Evolutionary conservation across 1,284 basidiomycete genomes (phyloP), one percentile per base, ranked within the genome.

Genomic region (Coriolopsis trogii): DNA sequence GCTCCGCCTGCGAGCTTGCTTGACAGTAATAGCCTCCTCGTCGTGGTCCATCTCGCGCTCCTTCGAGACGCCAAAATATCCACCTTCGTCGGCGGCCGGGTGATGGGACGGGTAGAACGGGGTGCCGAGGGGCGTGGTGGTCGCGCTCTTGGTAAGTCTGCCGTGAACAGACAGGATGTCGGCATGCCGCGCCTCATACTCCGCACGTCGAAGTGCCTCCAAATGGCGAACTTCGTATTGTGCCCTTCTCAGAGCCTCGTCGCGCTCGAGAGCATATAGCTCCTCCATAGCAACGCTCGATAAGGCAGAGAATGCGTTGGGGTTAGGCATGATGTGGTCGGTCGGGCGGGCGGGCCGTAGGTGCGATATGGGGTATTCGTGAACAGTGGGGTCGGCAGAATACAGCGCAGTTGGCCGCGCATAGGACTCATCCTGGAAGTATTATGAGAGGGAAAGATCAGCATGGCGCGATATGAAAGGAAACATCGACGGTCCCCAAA

Each of bases 221-320:
- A 83, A 81, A 62, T 90, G 91, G 9, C 85, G 80, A 13, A 89
- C 80, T 65, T 94, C 91, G 70, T 89, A 95, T 65, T 93, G 89
- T 6, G 91, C 92, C 31, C 93, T 79, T 21, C 93, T 80, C 38
- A 87, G 70, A 1, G 91, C 89, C 67, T 95, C 93, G 59, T 87
- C 80, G 31, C 85, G 85, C 69, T 95, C 93, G n/a, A 95, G 81
- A 58, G 85, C 84, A 63, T 89, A 87, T 0, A 95, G 80, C 69
- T 95, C 91, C 51, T 92, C 91, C 69, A 93, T 89, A 2, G 93
- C 92, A 31, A 92, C 80, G 18, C 81, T 85, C 9, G 90, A 92
- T 23, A 95, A 73, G 0, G 91, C 82, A 15, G 80, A 80, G 60
- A 89, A 86, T 1, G 89, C 79, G n/a, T 84, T 79, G 9, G 78